Percentiles rank a stretch among this genome's conserved stretches.
Conservation (phyloP, 2,329 filamentous ascomycete genomes). For the Aspergillus sp. region DNA sequence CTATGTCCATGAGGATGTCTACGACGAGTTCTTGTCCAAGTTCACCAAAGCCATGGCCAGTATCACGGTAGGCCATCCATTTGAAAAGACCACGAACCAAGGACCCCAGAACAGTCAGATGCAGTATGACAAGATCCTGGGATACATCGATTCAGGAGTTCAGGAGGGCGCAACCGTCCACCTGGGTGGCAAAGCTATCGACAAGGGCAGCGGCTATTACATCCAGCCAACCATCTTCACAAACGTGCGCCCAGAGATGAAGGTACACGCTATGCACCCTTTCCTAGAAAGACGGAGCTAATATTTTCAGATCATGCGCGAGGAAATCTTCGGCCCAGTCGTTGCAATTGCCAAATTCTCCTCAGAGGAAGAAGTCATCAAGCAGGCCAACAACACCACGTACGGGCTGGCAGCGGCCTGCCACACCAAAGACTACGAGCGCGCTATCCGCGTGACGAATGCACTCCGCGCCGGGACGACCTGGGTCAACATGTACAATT, state of each 20-base stretch:
- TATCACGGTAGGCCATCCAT: conserved; percentile 82
- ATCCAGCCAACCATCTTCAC: conserved; percentile 86
- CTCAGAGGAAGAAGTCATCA: conserved; percentile 69
- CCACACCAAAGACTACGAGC: conserved; percentile 76
- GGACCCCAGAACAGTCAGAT: conserved; percentile 82
- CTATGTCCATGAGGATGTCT: conserved; percentile 78
- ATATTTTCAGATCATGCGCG: conserved; percentile 59
- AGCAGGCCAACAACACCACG: conserved; percentile 69
- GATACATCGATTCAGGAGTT: conserved; percentile 68
- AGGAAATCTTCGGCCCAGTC: conserved; percentile 83
- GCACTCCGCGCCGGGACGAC: conserved; percentile 60
- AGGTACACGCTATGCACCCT: conserved; percentile 21
- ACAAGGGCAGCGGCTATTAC: conserved; percentile 72
- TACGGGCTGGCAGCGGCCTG: conserved; percentile 77
- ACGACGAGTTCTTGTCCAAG: conserved; percentile 73
- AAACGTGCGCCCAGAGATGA: conserved; percentile 69
- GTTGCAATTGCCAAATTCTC: conserved; percentile 74
- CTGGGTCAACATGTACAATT: conserved; percentile 67
- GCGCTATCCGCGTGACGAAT: conserved; percentile 68
- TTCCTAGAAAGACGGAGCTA: rapidly evolving
- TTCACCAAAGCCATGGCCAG: conserved; percentile 67
- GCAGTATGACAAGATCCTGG: conserved; percentile 88
- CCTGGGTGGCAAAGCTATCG: conserved; percentile 66
- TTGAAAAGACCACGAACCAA: conserved; percentile 77
- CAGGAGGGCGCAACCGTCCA: conserved; percentile 65